These are phyloP conservation scores for Rhododendron henanense DNA, from an alignment of 148 eudicot species.

Conservation along the genomic window DNA sequence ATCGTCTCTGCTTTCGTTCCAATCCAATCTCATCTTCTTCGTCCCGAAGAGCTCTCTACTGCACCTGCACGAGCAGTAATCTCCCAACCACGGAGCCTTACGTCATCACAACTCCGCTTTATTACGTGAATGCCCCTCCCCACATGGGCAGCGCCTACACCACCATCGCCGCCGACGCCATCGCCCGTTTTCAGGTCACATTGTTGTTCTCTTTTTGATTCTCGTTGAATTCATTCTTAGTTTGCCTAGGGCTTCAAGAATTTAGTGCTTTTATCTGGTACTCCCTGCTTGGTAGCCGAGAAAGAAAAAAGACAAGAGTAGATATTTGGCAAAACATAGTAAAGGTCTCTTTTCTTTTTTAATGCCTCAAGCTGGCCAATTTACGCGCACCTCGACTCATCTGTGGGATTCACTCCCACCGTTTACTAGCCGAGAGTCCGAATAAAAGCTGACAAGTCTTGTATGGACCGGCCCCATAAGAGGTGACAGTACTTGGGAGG, in stretches of 20 bases:
- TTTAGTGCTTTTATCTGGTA: not conserved
- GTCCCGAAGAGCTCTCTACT: constrained; percentile 33
- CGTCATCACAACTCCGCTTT: constrained; percentile 93
- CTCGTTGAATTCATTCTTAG: not conserved
- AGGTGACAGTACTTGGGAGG: not conserved
- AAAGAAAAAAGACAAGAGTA: not conserved
- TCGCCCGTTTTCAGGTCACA: constrained; percentile 91
- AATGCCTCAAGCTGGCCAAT: not conserved
- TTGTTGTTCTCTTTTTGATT: not conserved
- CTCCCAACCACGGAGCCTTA: constrained; percentile 34
- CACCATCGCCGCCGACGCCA: constrained; percentile 96
- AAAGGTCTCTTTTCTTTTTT: not conserved
- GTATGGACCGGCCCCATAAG: no score
- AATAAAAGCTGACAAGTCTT: no score
- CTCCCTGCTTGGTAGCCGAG: not conserved
- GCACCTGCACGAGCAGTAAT: constrained; percentile 31
- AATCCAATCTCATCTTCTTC: constrained; percentile 16
- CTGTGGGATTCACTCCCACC: not conserved
- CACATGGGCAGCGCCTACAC: constrained; percentile 99
- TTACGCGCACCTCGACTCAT: not conserved
- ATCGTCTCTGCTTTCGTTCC: constrained; percentile 19
- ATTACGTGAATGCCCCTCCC: constrained; percentile 99
- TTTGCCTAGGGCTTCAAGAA: not conserved
- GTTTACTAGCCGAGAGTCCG: not conserved
- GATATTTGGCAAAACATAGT: not conserved